phyloP scores from a whole-genome alignment of 257 asterid species.

The Petunia secreta region DNA sequence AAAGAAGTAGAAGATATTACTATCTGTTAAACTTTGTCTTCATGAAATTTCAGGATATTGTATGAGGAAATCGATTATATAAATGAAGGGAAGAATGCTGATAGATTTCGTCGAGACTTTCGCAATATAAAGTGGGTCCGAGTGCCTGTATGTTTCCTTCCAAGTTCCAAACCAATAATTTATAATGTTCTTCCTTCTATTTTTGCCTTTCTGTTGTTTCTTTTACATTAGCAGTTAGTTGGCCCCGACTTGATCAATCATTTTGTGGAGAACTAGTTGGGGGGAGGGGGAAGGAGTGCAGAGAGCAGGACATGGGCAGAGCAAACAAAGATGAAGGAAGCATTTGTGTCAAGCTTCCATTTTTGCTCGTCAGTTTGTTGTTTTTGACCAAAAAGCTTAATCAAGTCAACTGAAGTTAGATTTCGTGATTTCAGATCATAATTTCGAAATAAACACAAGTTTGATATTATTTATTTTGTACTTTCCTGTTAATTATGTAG shows the following conservation, averaged over 20 bases:
- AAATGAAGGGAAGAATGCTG: slow-evolving; percentile 98
- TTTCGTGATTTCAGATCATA: no score
- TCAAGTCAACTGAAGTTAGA: no score
- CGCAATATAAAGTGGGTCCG: slow-evolving; percentile 98
- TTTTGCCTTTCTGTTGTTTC: slow-evolving; percentile 4
- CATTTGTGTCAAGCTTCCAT: no score
- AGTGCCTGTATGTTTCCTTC: slow-evolving; percentile 86
- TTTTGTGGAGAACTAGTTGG: background rate
- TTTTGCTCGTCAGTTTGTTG: no score
- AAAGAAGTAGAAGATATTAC: background rate
- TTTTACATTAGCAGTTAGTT: slow-evolving; percentile 9
- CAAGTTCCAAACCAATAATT: background rate
- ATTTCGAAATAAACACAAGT: no score
- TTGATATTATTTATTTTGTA: no score
- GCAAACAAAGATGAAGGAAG: no score
- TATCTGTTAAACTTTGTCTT: background rate
- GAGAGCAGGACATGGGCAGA: no score
- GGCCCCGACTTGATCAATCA: background rate
- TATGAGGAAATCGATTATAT: slow-evolving; percentile 94
- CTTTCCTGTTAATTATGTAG: no score
- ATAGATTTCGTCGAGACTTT: slow-evolving; percentile 91
- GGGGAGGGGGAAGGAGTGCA: background rate
- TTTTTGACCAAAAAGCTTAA: no score
- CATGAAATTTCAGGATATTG: slow-evolving; percentile 69
- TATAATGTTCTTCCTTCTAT: background rate